Evolutionary conservation across 192 early-diverging fungal species (phyloP), one percentile per base, ranked within the genome.

Genomic region (Coemansia furcata): DNA sequence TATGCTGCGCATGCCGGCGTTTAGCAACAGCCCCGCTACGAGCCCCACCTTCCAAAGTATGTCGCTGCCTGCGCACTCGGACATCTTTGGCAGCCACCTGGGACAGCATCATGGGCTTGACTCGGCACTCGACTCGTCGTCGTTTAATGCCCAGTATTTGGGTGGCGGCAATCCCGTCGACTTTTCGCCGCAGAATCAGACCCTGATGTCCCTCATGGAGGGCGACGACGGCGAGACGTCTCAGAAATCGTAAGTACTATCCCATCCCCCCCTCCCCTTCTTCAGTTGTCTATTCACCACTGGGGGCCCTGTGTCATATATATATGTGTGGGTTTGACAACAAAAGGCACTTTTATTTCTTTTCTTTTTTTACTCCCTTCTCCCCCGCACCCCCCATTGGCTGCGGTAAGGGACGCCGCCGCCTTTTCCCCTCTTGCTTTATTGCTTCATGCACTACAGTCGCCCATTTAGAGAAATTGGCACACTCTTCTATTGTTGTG

Each of bases 41-140:
- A 77, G 74, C 52, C 84, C 81, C 12, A 65, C 49, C 35, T 86
- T 84, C 73, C 85, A 86, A 63, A 86, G 85, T 73, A 86, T 86
- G 84, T 86, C 85, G 54, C 81, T 86, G 72, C 85, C 85, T 1
- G 73, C 67, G 6, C 77, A 84, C 66, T 71, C 70, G 17, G 83
- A 85, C 57, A 84, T 84, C 84, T 79, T 86, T 36, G 74, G 77
- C 35, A 73, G 60, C 71, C 73, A 67, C 35, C 71, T 85, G 68
- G 80, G 78, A 62, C 81, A 83, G 70, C 84, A 87, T 57, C 80
- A 85, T 46, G 84, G 72, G 59, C 75, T 76, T 60, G 84, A 82
- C 37, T 84, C 82, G 55, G 84, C 84, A 54, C 83, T 85, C 72
- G 84, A 84, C 68, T 72, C 78, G 21, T 81, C 80, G 67, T 77